Conservation (phyloP, 108 stramenopile species). For the Cylindrotheca fusiformis region DNA sequence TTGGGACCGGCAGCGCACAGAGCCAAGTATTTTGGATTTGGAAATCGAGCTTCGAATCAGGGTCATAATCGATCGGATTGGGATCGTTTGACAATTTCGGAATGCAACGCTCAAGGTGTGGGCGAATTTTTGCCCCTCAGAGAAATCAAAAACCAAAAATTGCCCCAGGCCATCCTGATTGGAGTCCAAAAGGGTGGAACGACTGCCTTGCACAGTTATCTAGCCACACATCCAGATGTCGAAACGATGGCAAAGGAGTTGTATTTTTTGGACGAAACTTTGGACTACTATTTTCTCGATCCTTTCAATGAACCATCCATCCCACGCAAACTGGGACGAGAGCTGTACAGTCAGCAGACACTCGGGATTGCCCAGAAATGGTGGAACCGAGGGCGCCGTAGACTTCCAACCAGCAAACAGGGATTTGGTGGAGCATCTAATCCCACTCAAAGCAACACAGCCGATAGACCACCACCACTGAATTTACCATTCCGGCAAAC, state of each 20-base stretch:
- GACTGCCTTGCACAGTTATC: constrained; percentile 79
- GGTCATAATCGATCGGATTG: background rate
- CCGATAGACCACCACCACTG: background rate
- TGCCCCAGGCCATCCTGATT: constrained; percentile 50
- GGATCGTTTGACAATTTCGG: background rate
- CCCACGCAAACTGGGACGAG: background rate
- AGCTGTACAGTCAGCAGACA: background rate
- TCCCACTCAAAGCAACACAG: background rate
- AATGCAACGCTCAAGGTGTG: background rate
- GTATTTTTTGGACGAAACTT: constrained; percentile 91
- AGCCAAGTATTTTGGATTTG: background rate
- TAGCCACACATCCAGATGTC: constrained; percentile 81
- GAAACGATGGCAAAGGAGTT: constrained; percentile 64
- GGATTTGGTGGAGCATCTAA: background rate
- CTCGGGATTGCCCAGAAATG: background rate
- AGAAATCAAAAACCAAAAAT: background rate
- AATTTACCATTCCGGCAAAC: background rate
- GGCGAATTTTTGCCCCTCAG: background rate
- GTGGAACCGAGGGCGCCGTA: background rate
- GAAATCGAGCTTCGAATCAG: background rate
- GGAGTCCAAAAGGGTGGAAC: constrained; percentile 93
- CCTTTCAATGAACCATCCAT: background rate
- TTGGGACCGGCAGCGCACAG: background rate
- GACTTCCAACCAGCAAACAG: background rate
- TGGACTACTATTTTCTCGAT: constrained; percentile 16